Percentiles rank a stretch among this genome's conserved stretches.
Conservation (phyloP, 306 rosid genomes). For the Cucurbita ficifolia region DNA sequence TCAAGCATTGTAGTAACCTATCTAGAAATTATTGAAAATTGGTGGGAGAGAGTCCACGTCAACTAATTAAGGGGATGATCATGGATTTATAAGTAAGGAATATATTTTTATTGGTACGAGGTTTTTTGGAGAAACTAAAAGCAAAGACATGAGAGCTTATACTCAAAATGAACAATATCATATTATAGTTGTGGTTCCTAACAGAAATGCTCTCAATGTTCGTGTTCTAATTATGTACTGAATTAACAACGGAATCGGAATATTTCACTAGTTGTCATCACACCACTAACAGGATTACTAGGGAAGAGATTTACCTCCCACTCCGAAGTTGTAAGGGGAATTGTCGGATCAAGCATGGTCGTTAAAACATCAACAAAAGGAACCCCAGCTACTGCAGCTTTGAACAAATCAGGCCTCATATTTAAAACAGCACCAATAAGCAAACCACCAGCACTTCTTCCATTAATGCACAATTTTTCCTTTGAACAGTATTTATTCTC, state of each 20-base stretch:
- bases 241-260: background rate
- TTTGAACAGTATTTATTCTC: conserved; percentile 55
- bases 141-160: too few relatives aligned
- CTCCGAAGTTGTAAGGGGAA: conserved; percentile 92
- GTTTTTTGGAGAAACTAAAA: too few relatives aligned
- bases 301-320: conserved; percentile 61
- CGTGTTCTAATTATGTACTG: background rate
- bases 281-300: background rate
- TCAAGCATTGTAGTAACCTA: too few relatives aligned
- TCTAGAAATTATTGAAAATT: too few relatives aligned
- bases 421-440: conserved; percentile 89
- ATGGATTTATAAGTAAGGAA: too few relatives aligned
- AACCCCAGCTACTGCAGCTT: conserved; percentile 81
- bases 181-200: too few relatives aligned
- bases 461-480: conserved; percentile 64
- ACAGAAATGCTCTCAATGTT: too few relatives aligned
- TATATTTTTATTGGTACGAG: too few relatives aligned
- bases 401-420: conserved; percentile 96
- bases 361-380: conserved; percentile 96
- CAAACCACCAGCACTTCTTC: conserved; percentile 96
- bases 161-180: too few relatives aligned
- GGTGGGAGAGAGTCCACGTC: too few relatives aligned
- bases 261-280: background rate
- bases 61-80: too few relatives aligned
- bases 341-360: conserved; percentile 92